These are phyloP conservation scores for Capsicum chinense DNA, from an alignment of 257 asterid genomes.

Conservation along the genomic window DNA sequence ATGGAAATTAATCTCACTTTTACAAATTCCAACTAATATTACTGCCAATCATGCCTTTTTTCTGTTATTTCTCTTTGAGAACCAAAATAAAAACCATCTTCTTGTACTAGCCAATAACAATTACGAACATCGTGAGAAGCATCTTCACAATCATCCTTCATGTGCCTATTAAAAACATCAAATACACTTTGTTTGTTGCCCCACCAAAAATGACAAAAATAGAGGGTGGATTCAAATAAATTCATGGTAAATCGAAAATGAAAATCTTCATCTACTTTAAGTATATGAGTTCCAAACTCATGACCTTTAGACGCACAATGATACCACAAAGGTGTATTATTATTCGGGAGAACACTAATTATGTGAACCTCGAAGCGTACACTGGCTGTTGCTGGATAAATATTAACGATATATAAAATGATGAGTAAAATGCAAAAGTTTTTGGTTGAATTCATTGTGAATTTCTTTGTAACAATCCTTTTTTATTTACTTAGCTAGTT, in stretches of 20 bases:
- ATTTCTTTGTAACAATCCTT: background rate
- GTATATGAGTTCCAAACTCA: background rate
- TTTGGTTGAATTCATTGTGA: background rate
- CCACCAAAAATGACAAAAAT: conserved; percentile 13
- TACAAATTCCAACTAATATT: background rate
- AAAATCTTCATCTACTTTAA: background rate
- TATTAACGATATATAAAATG: background rate
- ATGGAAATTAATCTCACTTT: too few relatives aligned
- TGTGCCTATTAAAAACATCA: background rate
- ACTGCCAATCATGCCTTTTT: background rate
- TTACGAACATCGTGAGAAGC: background rate
- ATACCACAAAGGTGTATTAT: background rate
- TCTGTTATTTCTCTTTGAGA: background rate
- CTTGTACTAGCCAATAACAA: background rate
- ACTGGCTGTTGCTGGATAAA: rapidly evolving
- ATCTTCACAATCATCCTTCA: background rate
- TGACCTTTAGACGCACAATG: background rate
- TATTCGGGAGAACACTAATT: background rate
- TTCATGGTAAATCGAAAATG: background rate
- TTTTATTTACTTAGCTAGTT: background rate
- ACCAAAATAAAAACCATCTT: background rate
- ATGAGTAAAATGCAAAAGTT: background rate
- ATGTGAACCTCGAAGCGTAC: background rate
- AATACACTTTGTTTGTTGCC: background rate
- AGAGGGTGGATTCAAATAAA: background rate